Percentiles rank a stretch among this genome's conserved stretches.
Evolutionary conservation across 345 rosid species (phyloP).

Genomic region (Geranium brycei): DNA sequence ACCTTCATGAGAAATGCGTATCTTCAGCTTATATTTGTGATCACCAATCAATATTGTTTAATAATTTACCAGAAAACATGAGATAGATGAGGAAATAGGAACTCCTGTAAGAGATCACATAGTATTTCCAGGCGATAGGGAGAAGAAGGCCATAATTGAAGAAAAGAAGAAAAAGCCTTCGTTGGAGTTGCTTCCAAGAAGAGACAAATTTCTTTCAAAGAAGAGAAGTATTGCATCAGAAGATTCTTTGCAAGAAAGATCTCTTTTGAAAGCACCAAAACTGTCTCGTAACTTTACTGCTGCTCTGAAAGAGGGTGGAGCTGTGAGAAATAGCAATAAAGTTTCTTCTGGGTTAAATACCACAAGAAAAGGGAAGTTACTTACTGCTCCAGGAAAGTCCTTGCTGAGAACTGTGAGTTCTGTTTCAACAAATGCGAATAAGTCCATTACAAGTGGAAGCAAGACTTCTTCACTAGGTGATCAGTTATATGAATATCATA

Average conservation of each 20-base stretch:
- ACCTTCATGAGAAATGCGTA: constrained; percentile 1
- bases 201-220: constrained; percentile 21
- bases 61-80: constrained; percentile 49
- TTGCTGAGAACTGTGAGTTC: constrained; percentile 21
- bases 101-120: constrained; percentile 76
- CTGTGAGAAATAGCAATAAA: constrained; percentile 24
- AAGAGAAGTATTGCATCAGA: constrained; percentile 18
- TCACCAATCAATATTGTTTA: constrained; percentile 12
- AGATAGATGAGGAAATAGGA: constrained; percentile 42
- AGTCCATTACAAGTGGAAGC: constrained; percentile 19
- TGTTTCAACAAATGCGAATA: constrained; percentile 16
- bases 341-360: constrained; percentile 21
- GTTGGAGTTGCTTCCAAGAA: constrained; percentile 19
- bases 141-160: constrained; percentile 16
- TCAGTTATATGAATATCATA: constrained; percentile 13
- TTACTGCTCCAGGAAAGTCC: constrained; percentile 21
- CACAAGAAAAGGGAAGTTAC: constrained; percentile 24
- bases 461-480: constrained; percentile 34
- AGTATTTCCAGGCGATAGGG: constrained; percentile 44
- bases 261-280: constrained; percentile 15
- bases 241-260: constrained; percentile 17
- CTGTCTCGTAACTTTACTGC: constrained; percentile 12
- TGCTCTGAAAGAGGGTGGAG: constrained; percentile 20
- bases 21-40: constrained; percentile 4
- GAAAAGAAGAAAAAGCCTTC: constrained; percentile 21